These are phyloP conservation scores for Leucoagaricus sp. DNA, from an alignment of 1,284 basidiomycete genomes.

Conservation along the genomic window DNA sequence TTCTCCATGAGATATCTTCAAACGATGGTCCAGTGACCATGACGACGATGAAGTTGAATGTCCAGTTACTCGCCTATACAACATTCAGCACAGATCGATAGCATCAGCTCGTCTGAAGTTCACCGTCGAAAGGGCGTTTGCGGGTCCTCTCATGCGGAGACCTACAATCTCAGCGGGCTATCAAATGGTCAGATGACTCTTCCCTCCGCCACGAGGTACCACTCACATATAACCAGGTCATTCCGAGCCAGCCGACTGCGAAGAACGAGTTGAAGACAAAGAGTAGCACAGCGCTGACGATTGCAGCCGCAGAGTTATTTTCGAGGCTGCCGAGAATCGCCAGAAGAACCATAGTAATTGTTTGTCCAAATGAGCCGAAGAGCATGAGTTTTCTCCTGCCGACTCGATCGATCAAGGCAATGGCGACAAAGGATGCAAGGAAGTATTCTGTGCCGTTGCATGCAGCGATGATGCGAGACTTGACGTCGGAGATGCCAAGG, in stretches of 20 bases:
- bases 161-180: conserved; percentile 69
- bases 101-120: neutral
- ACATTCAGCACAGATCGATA: neutral
- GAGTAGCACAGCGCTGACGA: conserved; percentile 58
- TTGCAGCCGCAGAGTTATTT: conserved; percentile 42
- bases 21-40: conserved; percentile 67
- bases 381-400: conserved; percentile 68
- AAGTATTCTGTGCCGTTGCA: conserved; percentile 75
- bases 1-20: conserved; percentile 60
- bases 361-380: conserved; percentile 58
- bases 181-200: neutral
- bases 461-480: conserved; percentile 67
- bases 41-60: conserved; percentile 66
- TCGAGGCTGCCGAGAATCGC: conserved; percentile 54
- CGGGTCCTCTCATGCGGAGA: conserved; percentile 62
- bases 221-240: conserved; percentile 69
- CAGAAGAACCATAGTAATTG: conserved; percentile 60
- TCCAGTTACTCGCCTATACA: conserved; percentile 52
- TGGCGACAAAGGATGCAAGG: conserved; percentile 56
- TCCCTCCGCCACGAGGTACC: neutral
- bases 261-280: conserved; percentile 73
- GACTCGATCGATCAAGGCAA: conserved; percentile 54
- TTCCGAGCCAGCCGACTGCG: conserved; percentile 67
- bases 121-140: conserved; percentile 62
- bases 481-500: conserved; percentile 58